These are phyloP conservation scores for Lentinula lateritia DNA, from an alignment of 768 basidiomycete species.

Conservation along the genomic window DNA sequence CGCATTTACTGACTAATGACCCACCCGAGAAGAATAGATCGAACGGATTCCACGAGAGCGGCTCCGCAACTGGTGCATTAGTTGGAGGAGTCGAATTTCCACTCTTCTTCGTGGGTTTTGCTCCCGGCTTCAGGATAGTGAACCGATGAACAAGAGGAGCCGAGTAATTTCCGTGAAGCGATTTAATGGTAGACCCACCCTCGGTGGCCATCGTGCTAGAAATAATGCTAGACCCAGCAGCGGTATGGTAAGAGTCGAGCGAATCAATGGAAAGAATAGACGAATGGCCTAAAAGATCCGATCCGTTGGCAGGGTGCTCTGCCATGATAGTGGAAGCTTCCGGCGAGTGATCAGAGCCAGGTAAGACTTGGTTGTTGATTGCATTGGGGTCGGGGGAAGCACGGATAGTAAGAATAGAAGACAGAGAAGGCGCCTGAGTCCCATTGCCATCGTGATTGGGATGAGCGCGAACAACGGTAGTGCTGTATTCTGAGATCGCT, in stretches of 20 bases:
- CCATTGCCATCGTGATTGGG: constrained; percentile 29
- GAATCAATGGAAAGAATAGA: constrained; percentile 55
- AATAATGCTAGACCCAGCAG: constrained; percentile 43
- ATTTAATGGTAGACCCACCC: constrained; percentile 65
- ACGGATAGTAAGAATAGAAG: constrained; percentile 70
- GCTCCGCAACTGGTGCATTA: constrained; percentile 8
- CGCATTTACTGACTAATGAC: constrained; percentile 70
- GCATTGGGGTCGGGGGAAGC: constrained; percentile 47
- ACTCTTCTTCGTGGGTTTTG: constrained; percentile 43
- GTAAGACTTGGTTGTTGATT: constrained; percentile 33
- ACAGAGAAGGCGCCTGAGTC: constrained; percentile 47
- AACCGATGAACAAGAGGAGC: constrained; percentile 74
- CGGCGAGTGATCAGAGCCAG: constrained; percentile 21
- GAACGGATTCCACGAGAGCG: constrained; percentile 63
- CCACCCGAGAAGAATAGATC: constrained; percentile 76
- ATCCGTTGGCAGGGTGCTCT: constrained; percentile 18
- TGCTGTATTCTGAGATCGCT: constrained; percentile 59
- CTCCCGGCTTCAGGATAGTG: constrained; percentile 78
- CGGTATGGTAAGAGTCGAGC: constrained; percentile 63
- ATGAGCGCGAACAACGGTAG: constrained; percentile 55
- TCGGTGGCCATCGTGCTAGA: constrained; percentile 65
- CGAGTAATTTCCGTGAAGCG: constrained; percentile 33
- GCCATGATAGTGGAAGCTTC: constrained; percentile 8
- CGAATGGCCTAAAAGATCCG: constrained; percentile 34
- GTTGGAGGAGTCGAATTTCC: constrained; percentile 25